phyloP scores from a whole-genome alignment of 202 grass and related monocot species.

The Zoysia matrella region DNA sequence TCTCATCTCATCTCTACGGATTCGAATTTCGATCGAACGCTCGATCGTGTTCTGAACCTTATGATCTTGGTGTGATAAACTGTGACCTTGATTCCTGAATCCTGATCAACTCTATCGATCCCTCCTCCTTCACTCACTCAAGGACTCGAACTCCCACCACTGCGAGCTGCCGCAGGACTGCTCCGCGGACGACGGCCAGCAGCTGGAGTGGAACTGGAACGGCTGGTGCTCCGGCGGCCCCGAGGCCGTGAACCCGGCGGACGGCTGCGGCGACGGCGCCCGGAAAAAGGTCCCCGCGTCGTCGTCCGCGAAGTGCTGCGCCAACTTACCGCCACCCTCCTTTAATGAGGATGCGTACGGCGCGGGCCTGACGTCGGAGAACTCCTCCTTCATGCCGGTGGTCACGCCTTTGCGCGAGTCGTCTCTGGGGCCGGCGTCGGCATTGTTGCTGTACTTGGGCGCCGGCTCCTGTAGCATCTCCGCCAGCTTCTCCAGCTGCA shows the following conservation, averaged over 20 bases:
- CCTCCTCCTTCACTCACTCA: conserved; percentile 52
- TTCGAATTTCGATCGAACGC: background rate
- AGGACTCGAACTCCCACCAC: conserved; percentile 95
- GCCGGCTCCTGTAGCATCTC: conserved; percentile 70
- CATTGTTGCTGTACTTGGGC: conserved; percentile 52
- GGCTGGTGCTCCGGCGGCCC: no score
- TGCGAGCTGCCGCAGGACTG: conserved; percentile 66
- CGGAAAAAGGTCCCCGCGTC: conserved; percentile 56
- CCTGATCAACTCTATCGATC: background rate
- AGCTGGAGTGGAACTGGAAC: conserved; percentile 26
- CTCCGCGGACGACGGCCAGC: conserved; percentile 71
- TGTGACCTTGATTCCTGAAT: background rate
- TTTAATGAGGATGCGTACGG: conserved; percentile 47
- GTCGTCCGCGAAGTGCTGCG: conserved; percentile 56
- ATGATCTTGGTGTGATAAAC: background rate
- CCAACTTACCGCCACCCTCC: conserved; percentile 45
- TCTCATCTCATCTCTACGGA: background rate
- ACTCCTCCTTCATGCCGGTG: conserved; percentile 53
- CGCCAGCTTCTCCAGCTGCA: conserved; percentile 73
- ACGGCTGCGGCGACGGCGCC: conserved; percentile 24
- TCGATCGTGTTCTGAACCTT: background rate
- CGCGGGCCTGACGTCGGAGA: conserved; percentile 22
- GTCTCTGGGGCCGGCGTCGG: conserved; percentile 27
- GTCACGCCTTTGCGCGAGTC: conserved; percentile 26
- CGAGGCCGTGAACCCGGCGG: background rate